Conservation (phyloP, 2,329 filamentous ascomycete genomes). For the Ambrosiella cleistominuta region DNA sequence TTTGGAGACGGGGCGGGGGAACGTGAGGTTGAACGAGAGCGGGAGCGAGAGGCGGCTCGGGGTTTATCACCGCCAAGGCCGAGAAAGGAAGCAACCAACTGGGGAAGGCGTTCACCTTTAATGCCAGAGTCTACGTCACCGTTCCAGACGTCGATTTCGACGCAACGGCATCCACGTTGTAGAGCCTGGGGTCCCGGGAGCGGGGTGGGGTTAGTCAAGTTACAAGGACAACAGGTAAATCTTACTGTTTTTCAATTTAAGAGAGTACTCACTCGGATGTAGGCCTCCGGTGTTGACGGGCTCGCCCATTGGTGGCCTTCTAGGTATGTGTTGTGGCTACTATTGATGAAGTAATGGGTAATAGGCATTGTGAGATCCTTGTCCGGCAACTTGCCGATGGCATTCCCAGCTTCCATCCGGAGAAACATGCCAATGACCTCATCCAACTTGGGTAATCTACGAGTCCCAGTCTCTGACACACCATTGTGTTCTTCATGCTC, state of each 20-base stretch:
- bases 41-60: conserved; percentile 21
- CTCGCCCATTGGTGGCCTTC: conserved; percentile 73
- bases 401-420: conserved; percentile 18
- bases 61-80: conserved; percentile 19
- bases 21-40: conserved; percentile 13
- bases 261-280: conserved; percentile 44
- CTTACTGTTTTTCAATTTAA: not conserved
- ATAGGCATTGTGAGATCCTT: conserved; percentile 51
- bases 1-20: not conserved
- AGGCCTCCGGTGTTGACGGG: conserved; percentile 58
- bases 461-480: not conserved
- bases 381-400: conserved; percentile 23
- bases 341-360: conserved; percentile 85
- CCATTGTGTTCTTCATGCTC: not conserved
- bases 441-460: not conserved
- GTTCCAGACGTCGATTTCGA: conserved; percentile 93
- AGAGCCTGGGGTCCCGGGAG: conserved; percentile 36
- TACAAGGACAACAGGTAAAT: not conserved
- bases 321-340: conserved; percentile 88
- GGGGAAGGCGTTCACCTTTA: conserved; percentile 30
- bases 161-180: conserved; percentile 63
- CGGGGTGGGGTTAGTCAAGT: not conserved
- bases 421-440: conserved; percentile 8
- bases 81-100: conserved; percentile 25
- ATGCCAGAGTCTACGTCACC: conserved; percentile 35